Conservation (phyloP, 192 early-diverging fungal genomes). For the Podila minutissima region DNA sequence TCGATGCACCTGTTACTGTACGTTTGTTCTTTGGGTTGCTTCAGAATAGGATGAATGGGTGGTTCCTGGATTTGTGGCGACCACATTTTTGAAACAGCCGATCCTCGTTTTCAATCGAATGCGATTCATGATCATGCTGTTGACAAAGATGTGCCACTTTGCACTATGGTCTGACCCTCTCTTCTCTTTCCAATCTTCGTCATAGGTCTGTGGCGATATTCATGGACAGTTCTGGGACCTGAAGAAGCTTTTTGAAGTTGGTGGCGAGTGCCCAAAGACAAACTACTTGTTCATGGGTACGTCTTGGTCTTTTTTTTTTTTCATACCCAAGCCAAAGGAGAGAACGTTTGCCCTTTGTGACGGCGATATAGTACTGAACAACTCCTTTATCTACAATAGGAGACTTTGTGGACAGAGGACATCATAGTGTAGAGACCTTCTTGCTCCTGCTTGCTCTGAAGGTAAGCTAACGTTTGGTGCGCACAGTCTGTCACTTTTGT, state of each 20-base stretch:
- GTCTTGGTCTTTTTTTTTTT: not conserved
- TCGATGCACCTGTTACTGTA: constrained; percentile 96
- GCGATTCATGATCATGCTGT: too few relatives aligned
- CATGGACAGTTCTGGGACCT: constrained; percentile 99
- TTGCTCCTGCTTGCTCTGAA: constrained; percentile 94
- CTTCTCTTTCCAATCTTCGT: not conserved
- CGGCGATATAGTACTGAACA: not conserved
- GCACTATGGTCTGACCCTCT: not conserved
- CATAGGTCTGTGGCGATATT: constrained; percentile 91
- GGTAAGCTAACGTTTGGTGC: constrained; percentile 47
- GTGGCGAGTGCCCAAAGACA: constrained; percentile 95
- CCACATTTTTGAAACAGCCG: not conserved
- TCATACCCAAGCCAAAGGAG: not conserved
- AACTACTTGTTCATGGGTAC: constrained; percentile 98
- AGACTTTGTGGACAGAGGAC: constrained; percentile 96
- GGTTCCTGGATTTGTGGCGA: not conserved
- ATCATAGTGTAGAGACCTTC: constrained; percentile 98
- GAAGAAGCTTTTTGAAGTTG: constrained; percentile 92
- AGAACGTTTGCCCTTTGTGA: too few relatives aligned
- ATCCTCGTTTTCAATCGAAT: too few relatives aligned
- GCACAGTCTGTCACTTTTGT: not conserved
- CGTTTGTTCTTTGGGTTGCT: constrained; percentile 13
- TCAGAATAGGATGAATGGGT: not conserved
- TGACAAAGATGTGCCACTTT: not conserved
- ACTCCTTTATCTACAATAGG: constrained; percentile 41